Evolutionary conservation across 1,139 yeast genomes (phyloP).

Genomic region (Suzukiozyma palmioleophila): DNA sequence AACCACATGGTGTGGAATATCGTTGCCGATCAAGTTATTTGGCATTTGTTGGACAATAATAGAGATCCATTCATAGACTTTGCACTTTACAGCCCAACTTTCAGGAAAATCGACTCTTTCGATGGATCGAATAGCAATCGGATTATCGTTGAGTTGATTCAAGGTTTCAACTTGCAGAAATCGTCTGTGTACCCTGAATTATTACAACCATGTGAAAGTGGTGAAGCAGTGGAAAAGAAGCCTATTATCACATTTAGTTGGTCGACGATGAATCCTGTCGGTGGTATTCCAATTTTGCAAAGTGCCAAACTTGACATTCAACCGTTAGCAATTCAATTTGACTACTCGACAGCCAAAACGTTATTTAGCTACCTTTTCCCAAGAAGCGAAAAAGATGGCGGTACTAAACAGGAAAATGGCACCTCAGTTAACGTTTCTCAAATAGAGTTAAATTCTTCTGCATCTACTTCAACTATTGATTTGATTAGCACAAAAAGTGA

Average conservation of each 20-base stretch:
- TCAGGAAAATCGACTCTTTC: slow-evolving; percentile 52
- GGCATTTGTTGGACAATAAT: slow-evolving; percentile 63
- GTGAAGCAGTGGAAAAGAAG: slow-evolving; percentile 6
- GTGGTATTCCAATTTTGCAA: slow-evolving; percentile 68
- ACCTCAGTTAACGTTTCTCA: slow-evolving; percentile 3
- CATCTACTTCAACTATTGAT: background rate
- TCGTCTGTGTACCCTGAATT: slow-evolving; percentile 67
- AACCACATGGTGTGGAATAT: slow-evolving; percentile 24
- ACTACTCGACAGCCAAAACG: slow-evolving; percentile 59
- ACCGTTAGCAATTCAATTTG: slow-evolving; percentile 72
- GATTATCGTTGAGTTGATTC: slow-evolving; percentile 59
- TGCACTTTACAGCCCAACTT: slow-evolving; percentile 59
- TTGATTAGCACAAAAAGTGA: background rate
- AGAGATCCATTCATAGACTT: slow-evolving; percentile 69
- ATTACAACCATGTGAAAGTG: slow-evolving; percentile 45
- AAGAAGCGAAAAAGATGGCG: slow-evolving; percentile 29
- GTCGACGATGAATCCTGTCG: slow-evolving; percentile 76
- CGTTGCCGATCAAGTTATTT: slow-evolving; percentile 59
- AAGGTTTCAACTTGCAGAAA: slow-evolving; percentile 65
- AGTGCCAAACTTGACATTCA: slow-evolving; percentile 49
- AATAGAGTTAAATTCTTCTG: background rate
- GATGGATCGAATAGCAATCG: slow-evolving; percentile 58
- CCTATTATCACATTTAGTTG: slow-evolving; percentile 58
- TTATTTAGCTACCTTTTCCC: slow-evolving; percentile 68
- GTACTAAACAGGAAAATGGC: slow-evolving; percentile 10